Evolutionary conservation across 2,329 filamentous ascomycete species (phyloP).

Genomic region (Trichoderma gracile): DNA sequence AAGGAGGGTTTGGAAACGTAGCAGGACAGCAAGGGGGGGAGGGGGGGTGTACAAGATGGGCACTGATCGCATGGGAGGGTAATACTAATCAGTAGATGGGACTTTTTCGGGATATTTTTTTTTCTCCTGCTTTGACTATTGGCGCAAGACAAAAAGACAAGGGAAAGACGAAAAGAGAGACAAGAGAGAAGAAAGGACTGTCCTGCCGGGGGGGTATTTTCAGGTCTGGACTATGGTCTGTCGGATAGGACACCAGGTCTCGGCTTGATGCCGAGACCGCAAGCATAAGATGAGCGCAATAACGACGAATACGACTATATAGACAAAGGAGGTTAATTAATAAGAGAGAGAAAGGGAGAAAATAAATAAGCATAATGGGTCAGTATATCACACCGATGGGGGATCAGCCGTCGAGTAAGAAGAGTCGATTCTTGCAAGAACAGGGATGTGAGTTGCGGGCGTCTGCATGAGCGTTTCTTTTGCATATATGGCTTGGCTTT

Average conservation of each 20-base stretch:
- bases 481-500: neutral
- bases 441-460: conserved; percentile 24
- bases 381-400: conserved; percentile 20
- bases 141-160: neutral
- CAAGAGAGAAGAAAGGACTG: too few relatives aligned
- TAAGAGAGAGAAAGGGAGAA: neutral
- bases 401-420: neutral
- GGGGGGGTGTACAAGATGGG: neutral
- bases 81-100: conserved; percentile 8
- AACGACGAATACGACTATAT: conserved; percentile 16
- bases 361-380: neutral
- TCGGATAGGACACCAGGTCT: conserved; percentile 18
- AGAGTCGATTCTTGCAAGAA: neutral
- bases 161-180: too few relatives aligned
- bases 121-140: neutral
- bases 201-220: too few relatives aligned
- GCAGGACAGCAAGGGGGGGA: neutral
- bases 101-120: neutral
- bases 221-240: neutral
- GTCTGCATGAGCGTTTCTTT: conserved; percentile 22
- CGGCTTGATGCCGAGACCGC: conserved; percentile 3
- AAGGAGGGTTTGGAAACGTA: too few relatives aligned
- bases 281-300: conserved; percentile 11
- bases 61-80: conserved; percentile 5
- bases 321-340: conserved; percentile 3